Conservation (phyloP, 805 yeast species). For the Zygosaccharomyces gambellarensis region DNA sequence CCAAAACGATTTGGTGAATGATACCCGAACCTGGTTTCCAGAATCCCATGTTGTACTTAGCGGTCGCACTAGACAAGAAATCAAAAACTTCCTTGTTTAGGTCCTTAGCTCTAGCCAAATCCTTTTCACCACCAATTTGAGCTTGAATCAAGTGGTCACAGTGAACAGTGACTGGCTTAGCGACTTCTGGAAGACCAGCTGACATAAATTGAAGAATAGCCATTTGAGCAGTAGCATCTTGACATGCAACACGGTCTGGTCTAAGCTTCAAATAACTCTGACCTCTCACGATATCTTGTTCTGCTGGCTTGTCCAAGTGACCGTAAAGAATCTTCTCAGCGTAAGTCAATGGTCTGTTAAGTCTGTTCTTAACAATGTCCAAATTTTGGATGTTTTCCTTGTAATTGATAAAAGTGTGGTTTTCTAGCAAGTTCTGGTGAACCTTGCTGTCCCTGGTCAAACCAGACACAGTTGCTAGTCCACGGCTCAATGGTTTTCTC, state of each 20-base stretch:
- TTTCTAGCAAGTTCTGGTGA: conserved; percentile 73
- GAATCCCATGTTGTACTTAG: conserved; percentile 94
- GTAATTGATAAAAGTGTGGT: conserved; percentile 83
- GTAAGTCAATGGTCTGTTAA: conserved; percentile 84
- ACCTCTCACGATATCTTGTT: conserved; percentile 81
- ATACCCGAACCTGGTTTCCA: conserved; percentile 99
- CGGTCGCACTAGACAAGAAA: conserved; percentile 83
- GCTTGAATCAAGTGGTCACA: conserved; percentile 98
- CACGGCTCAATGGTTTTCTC: conserved; percentile 31
- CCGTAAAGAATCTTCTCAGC: conserved; percentile 95
- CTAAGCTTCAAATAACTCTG: conserved; percentile 85
- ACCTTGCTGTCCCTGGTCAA: conserved; percentile 68
- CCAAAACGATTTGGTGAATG: conserved; percentile 93
- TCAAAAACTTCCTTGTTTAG: conserved; percentile 92
- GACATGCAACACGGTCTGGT: conserved; percentile 98
- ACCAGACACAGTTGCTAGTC: conserved; percentile 39
- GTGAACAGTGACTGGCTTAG: conserved; percentile 94
- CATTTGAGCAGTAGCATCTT: conserved; percentile 99
- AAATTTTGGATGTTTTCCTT: conserved; percentile 86
- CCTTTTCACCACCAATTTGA: conserved; percentile 82
- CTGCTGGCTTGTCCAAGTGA: conserved; percentile 90
- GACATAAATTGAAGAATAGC: conserved; percentile 95
- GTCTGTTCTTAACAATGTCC: conserved; percentile 74
- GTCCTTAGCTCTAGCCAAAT: conserved; percentile 79
- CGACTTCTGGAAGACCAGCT: conserved; percentile 85